Evolutionary conservation across 2,329 filamentous ascomycete species (phyloP), one percentile per base, ranked within the genome.

Genomic region (Xylariaceae sp.): DNA sequence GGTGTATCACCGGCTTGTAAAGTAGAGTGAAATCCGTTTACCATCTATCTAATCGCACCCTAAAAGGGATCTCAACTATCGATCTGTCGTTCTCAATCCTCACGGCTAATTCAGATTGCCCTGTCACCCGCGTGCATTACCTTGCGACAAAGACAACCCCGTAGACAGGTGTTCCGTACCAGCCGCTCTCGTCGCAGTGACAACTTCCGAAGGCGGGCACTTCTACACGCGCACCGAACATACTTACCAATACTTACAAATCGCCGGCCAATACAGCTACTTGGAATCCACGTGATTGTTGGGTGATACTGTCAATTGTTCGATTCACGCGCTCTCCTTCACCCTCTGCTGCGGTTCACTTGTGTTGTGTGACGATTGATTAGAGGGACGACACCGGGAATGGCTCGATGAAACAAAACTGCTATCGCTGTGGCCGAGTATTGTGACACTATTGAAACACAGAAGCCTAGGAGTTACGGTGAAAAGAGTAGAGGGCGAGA

Each of bases 121-220:
- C 24, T 10, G n/a, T 48, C 39, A 29, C 41, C 47, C 50, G 47
- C 57, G 60, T 55, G 57, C 55, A 58, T 60, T 52, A 43, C 59
- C 55, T 61, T 61, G 59, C 64, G 58, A 61, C 59, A 63, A 60
- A 63, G 58, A 50, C 60, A n/a, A n/a, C 46, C 32, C 41, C 30
- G 47, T 60, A 62, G 58, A 56, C 54, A 59, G 56, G 55, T 59
- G 59, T 53, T 20, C 59, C 49, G 29, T 23, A 26, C 46, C 15
- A 21, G 16, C 24, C 36, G 29, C 29, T 24, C 35, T 18, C 23
- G 30, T 45, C 24, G 23, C 27, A 37, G 29, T 44, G 42, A 30
- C 39, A 44, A 33, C 15, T 24, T 39, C 42, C 24, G 13, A 39
- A 37, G 10, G 26, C 20, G 35, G 24, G n/a, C 18, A 7, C 27